Evolutionary conservation across 2,329 filamentous ascomycete genomes (phyloP).

Genomic region (Aulographum hederae): DNA sequence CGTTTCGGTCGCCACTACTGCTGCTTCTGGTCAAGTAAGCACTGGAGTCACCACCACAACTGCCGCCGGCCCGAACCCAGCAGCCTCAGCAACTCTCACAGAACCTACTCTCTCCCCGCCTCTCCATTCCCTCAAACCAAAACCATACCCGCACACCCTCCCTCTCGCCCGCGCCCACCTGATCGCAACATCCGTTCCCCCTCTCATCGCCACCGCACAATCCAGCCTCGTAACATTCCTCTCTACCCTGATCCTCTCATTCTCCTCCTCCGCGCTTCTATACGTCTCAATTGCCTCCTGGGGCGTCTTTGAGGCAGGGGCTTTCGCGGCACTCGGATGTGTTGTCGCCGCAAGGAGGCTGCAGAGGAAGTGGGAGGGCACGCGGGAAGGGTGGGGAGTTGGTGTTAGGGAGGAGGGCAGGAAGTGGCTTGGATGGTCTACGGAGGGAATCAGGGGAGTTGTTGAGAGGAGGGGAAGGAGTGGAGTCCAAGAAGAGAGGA

Average conservation of each 20-base stretch:
- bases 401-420: conserved; percentile 39
- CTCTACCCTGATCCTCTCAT: conserved; percentile 43
- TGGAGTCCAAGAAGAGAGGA: conserved; percentile 10
- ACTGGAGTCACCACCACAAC: not conserved
- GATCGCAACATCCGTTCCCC: conserved; percentile 20
- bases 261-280: conserved; percentile 35
- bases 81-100: not conserved
- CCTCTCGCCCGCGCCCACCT: conserved; percentile 42
- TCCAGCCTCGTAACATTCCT: conserved; percentile 49
- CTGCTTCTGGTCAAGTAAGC: not conserved
- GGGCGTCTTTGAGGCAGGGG: conserved; percentile 33
- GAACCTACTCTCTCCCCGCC: not conserved
- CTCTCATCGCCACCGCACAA: conserved; percentile 26
- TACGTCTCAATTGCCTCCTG: conserved; percentile 25
- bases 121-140: not conserved
- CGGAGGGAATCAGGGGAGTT: conserved; percentile 28
- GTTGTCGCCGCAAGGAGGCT: conserved; percentile 38
- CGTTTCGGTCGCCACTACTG: too few relatives aligned
- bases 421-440: conserved; percentile 33
- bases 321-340: conserved; percentile 38
- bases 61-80: not conserved
- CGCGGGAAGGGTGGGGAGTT: conserved; percentile 31
- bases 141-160: conserved; percentile 37
- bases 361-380: conserved; percentile 39
- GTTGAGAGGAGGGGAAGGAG: conserved; percentile 25